Evolutionary conservation across 1,284 basidiomycete genomes (phyloP), one percentile per base, ranked within the genome.

Genomic region (Pseudozyma sp.): DNA sequence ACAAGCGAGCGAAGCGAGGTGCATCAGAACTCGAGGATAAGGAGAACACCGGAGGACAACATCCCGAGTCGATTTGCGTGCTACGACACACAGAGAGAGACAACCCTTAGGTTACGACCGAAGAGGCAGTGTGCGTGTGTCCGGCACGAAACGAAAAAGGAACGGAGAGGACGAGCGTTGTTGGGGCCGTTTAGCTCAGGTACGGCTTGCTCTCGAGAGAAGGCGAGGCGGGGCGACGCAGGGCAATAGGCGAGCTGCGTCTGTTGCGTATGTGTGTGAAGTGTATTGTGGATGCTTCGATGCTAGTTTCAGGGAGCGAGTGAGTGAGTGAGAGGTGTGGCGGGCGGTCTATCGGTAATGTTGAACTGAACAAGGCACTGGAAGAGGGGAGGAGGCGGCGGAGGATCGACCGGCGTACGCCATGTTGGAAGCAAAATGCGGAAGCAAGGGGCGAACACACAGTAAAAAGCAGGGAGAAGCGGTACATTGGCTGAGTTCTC

Each of bases 1-100:
- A 64, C 58, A 70, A 70, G 61, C 68, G 68, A 65, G 54, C 47
- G 61, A 70, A 70, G 68, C 68, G 58, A 61, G 54, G 10, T 70
- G 68, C 68, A 65, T 64, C 49, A 21, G 31, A 31, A 31, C 25
- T 44, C 19, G 47, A 56, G 43, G 12, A 43, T 13, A 25, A 35
- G 14, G 44, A 53, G 21, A 12, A 39, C 19, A 25, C 21, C 47
- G 55, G 54, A 43, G 34, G 34, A 50, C 59, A 60, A 58, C 65
- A 57, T 5, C 35, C 53, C 38, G 44, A 51, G 45, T 8, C 3
- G 36, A 5, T 35, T 14, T 34, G 31, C 31, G 35, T 31, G 31
- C 34, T 34, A n/a, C 12, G 35, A 19, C 19, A 19, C 19, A 8
- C 13, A 19, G 40, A n/a, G 13, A 40, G 55, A 31, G 25, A 31